These are phyloP conservation scores for Helianthus annuus DNA, from an alignment of 129 eudicot genomes.

Conservation along the genomic window HanXRQr2.0-SUNRISE NC_035449.2:39845329-39845828, in stretches of 20 bases:
- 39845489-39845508: background rate
- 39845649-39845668: constrained; percentile 9
- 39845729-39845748: constrained; percentile 66
- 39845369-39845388: no score
- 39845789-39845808: constrained; percentile 74
- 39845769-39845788: constrained; percentile 62
- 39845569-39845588: no score
- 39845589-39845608: background rate
- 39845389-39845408: no score
- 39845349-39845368: background rate
- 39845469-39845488: background rate
- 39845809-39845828: constrained; percentile 79
- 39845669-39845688: background rate
- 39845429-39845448: background rate
- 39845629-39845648: constrained; percentile 14
- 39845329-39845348: background rate
- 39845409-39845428: no score
- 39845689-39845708: constrained; percentile 27
- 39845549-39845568: background rate
- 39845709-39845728: constrained; percentile 51
- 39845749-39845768: constrained; percentile 61
- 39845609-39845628: background rate
- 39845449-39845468: background rate
- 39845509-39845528: background rate
- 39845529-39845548: background rate